A percentile compares a stretch with the other conserved stretches of the same genome.
Conservation (phyloP, 169 alveolate genomes). For the Cryptosporidium meleagridis region DNA sequence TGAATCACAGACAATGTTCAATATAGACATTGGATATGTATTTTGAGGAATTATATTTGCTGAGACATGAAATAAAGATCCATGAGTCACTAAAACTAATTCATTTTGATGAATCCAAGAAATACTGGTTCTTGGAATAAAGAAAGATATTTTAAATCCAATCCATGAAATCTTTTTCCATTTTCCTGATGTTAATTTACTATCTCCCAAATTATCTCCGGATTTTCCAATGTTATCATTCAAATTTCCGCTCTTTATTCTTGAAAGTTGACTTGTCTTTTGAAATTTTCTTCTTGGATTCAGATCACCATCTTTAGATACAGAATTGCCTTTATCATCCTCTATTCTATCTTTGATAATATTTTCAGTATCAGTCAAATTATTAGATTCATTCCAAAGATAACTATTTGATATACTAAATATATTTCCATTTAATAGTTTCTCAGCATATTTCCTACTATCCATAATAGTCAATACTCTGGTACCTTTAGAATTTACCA, state of each 20-base stretch:
- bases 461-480: slow-evolving; percentile 65
- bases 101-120: slow-evolving; percentile 82
- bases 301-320: neutral
- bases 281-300: neutral
- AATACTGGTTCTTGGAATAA: slow-evolving; percentile 78
- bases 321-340: neutral
- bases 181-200: neutral
- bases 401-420: neutral
- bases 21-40: slow-evolving; percentile 20
- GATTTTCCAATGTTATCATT: neutral
- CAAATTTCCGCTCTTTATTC: neutral
- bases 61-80: slow-evolving; percentile 44
- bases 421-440: slow-evolving; percentile 40
- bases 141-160: slow-evolving; percentile 75
- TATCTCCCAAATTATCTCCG: neutral
- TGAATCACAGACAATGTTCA: slow-evolving; percentile 45
- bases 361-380: neutral
- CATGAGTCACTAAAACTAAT: slow-evolving; percentile 75
- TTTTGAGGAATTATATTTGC: slow-evolving; percentile 49
- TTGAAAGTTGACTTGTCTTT: neutral
- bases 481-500: slow-evolving; percentile 76
- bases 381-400: neutral
- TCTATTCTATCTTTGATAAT: neutral
- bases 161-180: slow-evolving; percentile 78
- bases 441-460: slow-evolving; percentile 57